phyloP scores from a whole-genome alignment of 2,329 filamentous ascomycete species.

The Aureobasidium sp. region DNA sequence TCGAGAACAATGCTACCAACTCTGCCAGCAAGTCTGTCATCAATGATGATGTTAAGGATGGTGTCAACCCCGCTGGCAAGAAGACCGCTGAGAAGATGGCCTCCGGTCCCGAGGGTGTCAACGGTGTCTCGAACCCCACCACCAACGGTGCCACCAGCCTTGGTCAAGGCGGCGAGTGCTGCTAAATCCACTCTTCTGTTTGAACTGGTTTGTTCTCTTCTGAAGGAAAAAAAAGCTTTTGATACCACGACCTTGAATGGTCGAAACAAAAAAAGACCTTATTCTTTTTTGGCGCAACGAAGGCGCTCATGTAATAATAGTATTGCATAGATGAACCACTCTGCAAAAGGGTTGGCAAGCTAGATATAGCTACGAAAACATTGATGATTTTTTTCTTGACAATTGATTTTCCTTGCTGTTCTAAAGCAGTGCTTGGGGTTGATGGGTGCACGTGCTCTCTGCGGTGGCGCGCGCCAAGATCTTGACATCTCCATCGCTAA shows the following conservation, averaged over 20 bases:
- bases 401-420: neutral
- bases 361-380: slow-evolving; percentile 9
- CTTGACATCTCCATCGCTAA: too few species aligned
- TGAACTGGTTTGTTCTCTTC: neutral
- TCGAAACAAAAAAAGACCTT: slow-evolving; percentile 6
- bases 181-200: slow-evolving; percentile 5
- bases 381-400: slow-evolving; percentile 6
- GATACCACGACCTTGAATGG: slow-evolving; percentile 8
- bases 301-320: slow-evolving; percentile 5
- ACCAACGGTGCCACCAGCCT: slow-evolving; percentile 16
- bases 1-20: slow-evolving; percentile 26
- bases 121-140: slow-evolving; percentile 18
- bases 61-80: slow-evolving; percentile 21
- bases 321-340: slow-evolving; percentile 4
- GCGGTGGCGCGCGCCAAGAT: neutral
- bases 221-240: neutral
- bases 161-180: neutral
- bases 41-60: slow-evolving; percentile 29
- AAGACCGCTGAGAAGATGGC: slow-evolving; percentile 25
- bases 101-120: slow-evolving; percentile 27
- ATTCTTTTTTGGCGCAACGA: neutral
- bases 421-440: neutral
- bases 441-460: neutral
- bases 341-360: neutral
- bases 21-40: slow-evolving; percentile 28